These are phyloP conservation scores for Quercus bicolor DNA, from an alignment of 306 rosid genomes.

Conservation along the genomic window DNA sequence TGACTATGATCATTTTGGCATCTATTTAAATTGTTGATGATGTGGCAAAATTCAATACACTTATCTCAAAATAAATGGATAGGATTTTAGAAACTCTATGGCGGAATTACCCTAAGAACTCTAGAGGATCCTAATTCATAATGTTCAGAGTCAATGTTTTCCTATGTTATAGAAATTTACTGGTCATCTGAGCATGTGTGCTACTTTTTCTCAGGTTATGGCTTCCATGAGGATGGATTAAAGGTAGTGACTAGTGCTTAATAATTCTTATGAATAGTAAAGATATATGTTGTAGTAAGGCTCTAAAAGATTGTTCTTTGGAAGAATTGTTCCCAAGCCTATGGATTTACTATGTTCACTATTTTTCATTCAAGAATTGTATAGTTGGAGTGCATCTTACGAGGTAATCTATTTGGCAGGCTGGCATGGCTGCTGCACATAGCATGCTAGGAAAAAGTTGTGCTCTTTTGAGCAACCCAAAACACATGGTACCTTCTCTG, in stretches of 20 bases:
- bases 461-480: constrained; percentile 60
- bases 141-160: background rate
- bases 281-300: background rate
- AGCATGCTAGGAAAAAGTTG: constrained; percentile 54
- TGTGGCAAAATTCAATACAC: too few relatives aligned
- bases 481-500: constrained; percentile 84
- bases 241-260: constrained; percentile 44
- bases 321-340: background rate
- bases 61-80: too few relatives aligned
- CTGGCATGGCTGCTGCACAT: constrained; percentile 77
- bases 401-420: constrained; percentile 44
- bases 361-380: background rate
- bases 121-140: background rate
- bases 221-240: constrained; percentile 94
- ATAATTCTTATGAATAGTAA: background rate
- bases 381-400: background rate
- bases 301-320: background rate
- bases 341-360: background rate
- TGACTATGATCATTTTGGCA: too few relatives aligned
- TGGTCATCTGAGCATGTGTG: background rate
- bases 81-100: too few relatives aligned
- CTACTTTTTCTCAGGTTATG: constrained; percentile 64
- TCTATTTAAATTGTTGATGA: too few relatives aligned
- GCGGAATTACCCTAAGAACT: too few relatives aligned
- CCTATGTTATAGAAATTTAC: background rate